Percentiles rank a stretch among this genome's conserved stretches.
Conservation (phyloP, 2,329 filamentous ascomycete genomes). For the Gyromitra esculenta region DNA sequence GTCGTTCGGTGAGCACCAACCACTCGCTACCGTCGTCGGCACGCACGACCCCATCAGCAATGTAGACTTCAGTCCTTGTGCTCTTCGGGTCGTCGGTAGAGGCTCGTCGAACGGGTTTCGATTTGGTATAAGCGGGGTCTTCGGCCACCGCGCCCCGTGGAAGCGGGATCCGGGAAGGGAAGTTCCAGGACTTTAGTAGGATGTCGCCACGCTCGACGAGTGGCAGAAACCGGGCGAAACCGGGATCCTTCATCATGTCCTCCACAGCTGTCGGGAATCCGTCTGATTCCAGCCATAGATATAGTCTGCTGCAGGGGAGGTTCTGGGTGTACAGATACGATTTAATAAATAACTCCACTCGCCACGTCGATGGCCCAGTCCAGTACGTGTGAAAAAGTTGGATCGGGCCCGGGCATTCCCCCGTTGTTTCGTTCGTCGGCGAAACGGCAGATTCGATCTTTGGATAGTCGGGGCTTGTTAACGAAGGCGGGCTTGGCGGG, state of each 20-base stretch:
- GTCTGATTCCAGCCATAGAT: constrained; percentile 68
- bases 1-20: constrained; percentile 66
- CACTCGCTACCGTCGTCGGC: constrained; percentile 66
- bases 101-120: constrained; percentile 27
- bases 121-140: constrained; percentile 48
- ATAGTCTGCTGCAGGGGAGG: constrained; percentile 66
- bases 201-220: constrained; percentile 67
- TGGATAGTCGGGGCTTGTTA: constrained; percentile 60
- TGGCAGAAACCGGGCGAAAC: constrained; percentile 67
- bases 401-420: constrained; percentile 67
- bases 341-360: constrained; percentile 68
- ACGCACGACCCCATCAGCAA: constrained; percentile 66
- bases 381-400: constrained; percentile 69
- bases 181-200: constrained; percentile 66
- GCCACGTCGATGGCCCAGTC: constrained; percentile 68
- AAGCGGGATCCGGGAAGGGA: constrained; percentile 66
- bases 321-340: constrained; percentile 69
- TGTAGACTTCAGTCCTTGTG: constrained; percentile 61
- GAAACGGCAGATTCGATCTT: constrained; percentile 59
- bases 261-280: constrained; percentile 65
- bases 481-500: constrained; percentile 60
- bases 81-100: constrained; percentile 64
- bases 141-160: constrained; percentile 63
- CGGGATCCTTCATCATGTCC: constrained; percentile 66
- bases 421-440: constrained; percentile 61